Conservation (phyloP, 1,139 yeast genomes). For the Geotrichum fermentans region DNA sequence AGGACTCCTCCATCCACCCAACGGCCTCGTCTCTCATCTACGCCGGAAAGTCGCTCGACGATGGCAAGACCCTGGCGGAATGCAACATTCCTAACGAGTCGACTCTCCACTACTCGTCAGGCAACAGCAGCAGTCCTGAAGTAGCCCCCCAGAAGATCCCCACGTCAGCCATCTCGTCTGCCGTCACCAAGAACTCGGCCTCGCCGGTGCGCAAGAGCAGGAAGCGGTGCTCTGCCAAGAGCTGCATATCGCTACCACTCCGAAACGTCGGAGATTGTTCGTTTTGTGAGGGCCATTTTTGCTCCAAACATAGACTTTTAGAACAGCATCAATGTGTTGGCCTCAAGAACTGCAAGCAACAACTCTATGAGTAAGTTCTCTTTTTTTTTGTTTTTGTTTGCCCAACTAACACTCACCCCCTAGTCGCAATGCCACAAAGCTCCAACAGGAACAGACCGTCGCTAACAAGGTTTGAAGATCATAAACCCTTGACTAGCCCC, state of each 20-base stretch:
- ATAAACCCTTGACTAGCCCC: constrained; percentile 11
- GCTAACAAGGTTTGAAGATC: constrained; percentile 41
- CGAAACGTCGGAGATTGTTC: constrained; percentile 87
- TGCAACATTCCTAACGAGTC: constrained; percentile 78
- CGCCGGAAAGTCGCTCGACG: constrained; percentile 68
- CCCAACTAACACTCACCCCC: constrained; percentile 1
- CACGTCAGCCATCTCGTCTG: constrained; percentile 16
- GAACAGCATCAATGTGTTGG: constrained; percentile 83
- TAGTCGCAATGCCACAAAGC: constrained; percentile 40
- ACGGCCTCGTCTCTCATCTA: constrained; percentile 23
- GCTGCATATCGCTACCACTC: constrained; percentile 63
- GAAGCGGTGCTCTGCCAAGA: constrained; percentile 56
- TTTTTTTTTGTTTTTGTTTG: background rate
- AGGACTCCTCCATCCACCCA: constrained; percentile 16
- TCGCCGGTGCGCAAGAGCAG: constrained; percentile 45
- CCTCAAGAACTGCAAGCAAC: constrained; percentile 73
- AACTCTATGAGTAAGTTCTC: constrained; percentile 51
- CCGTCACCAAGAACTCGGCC: constrained; percentile 22
- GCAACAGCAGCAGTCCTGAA: constrained; percentile 56
- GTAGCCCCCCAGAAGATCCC: constrained; percentile 5
- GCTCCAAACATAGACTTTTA: constrained; percentile 80
- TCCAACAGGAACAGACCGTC: constrained; percentile 44
- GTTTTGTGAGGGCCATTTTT: constrained; percentile 79
- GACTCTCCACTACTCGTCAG: constrained; percentile 57
- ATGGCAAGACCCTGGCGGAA: constrained; percentile 73